A percentile compares a stretch with the other conserved stretches of the same genome.
Conservation (phyloP, 208 protist species). For the Naegleria gruberi region DNA sequence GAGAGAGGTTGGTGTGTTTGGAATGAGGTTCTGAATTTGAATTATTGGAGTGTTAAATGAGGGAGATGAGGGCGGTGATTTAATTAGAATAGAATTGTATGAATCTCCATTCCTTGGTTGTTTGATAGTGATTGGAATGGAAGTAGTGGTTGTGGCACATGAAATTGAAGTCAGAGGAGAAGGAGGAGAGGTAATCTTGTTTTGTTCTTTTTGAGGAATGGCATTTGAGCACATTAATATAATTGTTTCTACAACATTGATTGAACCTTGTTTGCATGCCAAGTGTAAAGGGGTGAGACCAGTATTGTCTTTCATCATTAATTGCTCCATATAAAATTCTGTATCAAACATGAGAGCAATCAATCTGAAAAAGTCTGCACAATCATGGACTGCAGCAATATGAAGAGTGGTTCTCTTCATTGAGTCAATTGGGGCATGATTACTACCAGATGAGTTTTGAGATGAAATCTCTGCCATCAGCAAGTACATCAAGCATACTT, state of each 20-base stretch:
- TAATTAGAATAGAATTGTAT: not conserved
- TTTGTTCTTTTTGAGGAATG: not conserved
- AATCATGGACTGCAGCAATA: not conserved
- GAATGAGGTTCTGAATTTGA: no score
- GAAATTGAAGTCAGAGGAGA: not conserved
- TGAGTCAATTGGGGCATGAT: not conserved
- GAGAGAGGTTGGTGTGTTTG: no score
- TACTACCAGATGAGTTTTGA: not conserved
- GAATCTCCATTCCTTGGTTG: no score
- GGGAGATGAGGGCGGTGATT: no score
- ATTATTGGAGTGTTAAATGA: no score
- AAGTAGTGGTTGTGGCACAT: no score
- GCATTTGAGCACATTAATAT: not conserved
- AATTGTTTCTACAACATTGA: not conserved
- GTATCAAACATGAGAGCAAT: not conserved
- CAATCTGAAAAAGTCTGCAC: not conserved
- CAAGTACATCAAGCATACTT: not conserved
- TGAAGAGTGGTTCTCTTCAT: not conserved
- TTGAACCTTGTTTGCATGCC: not conserved
- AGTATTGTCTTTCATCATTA: not conserved
- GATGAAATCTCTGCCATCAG: not conserved
- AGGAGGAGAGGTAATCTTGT: not conserved
- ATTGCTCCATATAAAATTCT: not conserved
- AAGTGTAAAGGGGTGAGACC: not conserved
- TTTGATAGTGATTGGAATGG: no score